Evolutionary conservation across 108 stramenopile species (phyloP).

Genomic region (Skeletonema marinoi): DNA sequence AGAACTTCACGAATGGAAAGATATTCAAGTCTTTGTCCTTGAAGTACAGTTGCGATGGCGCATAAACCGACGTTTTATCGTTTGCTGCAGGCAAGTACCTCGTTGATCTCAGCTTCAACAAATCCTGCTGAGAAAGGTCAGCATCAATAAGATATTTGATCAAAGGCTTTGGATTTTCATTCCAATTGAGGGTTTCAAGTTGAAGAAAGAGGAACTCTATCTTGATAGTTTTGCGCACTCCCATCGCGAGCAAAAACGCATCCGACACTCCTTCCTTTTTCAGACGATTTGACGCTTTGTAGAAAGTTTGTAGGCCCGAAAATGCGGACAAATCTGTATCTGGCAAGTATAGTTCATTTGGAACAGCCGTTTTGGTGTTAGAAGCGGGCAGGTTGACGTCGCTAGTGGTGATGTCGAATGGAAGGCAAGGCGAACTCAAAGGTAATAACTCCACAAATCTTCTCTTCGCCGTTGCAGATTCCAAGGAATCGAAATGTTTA

Average conservation of each 20-base stretch:
- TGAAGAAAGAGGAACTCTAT: constrained; percentile 79
- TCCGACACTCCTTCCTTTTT: constrained; percentile 59
- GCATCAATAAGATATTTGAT: constrained; percentile 73
- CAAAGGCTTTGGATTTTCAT: constrained; percentile 68
- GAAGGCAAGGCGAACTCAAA: constrained; percentile 3
- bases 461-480: not conserved
- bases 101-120: constrained; percentile 58
- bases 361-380: constrained; percentile 37
- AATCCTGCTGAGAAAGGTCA: constrained; percentile 57
- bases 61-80: constrained; percentile 57
- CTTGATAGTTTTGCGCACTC: constrained; percentile 72
- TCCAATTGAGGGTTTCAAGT: constrained; percentile 72
- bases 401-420: not conserved
- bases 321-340: constrained; percentile 77
- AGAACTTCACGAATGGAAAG: constrained; percentile 64
- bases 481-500: constrained; percentile 49
- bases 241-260: constrained; percentile 67
- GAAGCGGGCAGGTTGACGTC: not conserved
- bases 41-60: constrained; percentile 62
- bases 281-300: constrained; percentile 49
- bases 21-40: constrained; percentile 54
- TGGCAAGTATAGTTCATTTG: constrained; percentile 68
- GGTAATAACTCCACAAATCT: constrained; percentile 25
- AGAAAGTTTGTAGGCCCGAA: constrained; percentile 51
- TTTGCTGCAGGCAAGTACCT: constrained; percentile 74